Percentiles rank a stretch among this genome's conserved stretches.
phyloP scores from a whole-genome alignment of 441 rosid species.

The Erodium trifolium region DNA sequence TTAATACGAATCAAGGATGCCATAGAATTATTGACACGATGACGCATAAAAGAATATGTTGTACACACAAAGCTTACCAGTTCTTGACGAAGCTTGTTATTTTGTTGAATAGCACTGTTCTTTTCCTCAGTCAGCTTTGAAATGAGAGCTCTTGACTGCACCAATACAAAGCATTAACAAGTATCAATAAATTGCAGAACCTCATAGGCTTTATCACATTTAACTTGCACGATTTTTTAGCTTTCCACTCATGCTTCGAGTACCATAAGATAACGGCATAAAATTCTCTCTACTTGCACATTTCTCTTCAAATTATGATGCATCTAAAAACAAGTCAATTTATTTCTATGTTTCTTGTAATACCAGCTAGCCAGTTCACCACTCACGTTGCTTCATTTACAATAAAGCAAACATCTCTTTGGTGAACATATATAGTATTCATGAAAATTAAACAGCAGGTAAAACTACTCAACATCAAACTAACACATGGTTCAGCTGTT shows the following conservation, averaged over 20 bases:
- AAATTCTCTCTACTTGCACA: background rate
- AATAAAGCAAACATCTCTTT: background rate
- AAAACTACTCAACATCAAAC: background rate
- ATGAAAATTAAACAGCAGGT: background rate
- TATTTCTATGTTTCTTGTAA: background rate
- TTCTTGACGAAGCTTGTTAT: constrained; percentile 59
- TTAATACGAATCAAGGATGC: background rate
- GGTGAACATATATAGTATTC: background rate
- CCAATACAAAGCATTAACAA: constrained; percentile 15
- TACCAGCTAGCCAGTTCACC: background rate
- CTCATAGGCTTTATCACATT: background rate
- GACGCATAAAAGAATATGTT: constrained; percentile 1
- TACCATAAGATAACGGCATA: background rate
- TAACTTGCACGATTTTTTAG: background rate
- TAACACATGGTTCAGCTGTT: background rate
- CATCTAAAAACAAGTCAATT: background rate
- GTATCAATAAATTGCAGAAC: background rate
- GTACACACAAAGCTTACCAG: constrained; percentile 38
- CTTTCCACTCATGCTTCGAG: background rate
- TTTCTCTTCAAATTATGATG: background rate
- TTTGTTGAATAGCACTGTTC: constrained; percentile 52
- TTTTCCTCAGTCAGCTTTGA: constrained; percentile 66
- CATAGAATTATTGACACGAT: background rate
- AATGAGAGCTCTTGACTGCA: constrained; percentile 55
- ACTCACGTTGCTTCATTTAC: background rate